Evolutionary conservation across 75 land plant genomes (phyloP).

Genomic region (Larix kaempferi): DNA sequence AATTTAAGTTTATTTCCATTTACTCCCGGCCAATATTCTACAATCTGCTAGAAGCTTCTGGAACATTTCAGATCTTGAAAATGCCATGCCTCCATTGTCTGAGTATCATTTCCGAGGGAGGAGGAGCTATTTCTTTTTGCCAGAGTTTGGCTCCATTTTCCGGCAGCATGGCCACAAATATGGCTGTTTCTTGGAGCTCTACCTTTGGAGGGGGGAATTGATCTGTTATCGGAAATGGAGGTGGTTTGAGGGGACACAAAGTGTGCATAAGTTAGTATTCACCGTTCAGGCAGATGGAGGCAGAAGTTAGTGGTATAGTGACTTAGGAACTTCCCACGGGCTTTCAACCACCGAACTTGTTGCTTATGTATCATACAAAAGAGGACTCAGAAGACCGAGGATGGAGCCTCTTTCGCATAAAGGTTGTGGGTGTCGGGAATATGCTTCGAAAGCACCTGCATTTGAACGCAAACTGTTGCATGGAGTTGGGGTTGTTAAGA

Average conservation of each 20-base stretch:
- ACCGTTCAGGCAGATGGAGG: slow-evolving; percentile 39
- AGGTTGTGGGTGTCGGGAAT: too few relatives aligned
- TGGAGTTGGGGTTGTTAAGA: too few relatives aligned
- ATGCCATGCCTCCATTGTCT: background rate
- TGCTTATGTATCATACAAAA: too few relatives aligned
- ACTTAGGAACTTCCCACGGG: too few relatives aligned
- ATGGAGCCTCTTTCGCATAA: too few relatives aligned
- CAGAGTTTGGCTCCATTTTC: background rate
- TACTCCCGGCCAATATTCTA: background rate
- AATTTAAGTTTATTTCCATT: too few relatives aligned
- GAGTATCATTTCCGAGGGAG: background rate
- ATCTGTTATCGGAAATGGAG: background rate
- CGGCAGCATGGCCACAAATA: background rate
- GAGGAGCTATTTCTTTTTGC: background rate
- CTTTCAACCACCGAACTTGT: too few relatives aligned
- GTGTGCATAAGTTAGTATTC: background rate
- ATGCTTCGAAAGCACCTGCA: too few relatives aligned
- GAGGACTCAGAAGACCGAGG: too few relatives aligned
- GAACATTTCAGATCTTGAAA: background rate
- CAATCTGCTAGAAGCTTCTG: too few relatives aligned
- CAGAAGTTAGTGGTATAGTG: too few relatives aligned
- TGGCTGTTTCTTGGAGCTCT: background rate
- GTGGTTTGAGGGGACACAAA: background rate
- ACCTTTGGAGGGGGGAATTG: background rate
- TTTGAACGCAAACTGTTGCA: too few relatives aligned